Percentiles rank a stretch among this genome's conserved stretches.
phyloP scores from a whole-genome alignment of 305 asterid species.

The Plantago lanceolata region DNA sequence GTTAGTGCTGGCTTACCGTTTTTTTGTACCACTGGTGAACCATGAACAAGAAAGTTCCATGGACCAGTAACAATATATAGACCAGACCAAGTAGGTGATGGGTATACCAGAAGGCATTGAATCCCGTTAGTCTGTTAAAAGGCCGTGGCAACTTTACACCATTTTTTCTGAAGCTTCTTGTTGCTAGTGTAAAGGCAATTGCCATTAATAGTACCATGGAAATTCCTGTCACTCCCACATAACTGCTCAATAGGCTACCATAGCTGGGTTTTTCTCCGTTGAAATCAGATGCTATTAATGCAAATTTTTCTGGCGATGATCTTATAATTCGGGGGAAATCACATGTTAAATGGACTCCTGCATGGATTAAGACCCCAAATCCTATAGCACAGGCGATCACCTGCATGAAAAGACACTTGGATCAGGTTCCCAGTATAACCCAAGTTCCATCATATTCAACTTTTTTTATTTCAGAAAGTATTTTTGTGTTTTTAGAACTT shows the following conservation, averaged over 20 bases:
- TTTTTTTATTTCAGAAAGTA: too few relatives aligned
- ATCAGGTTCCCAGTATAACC: neutral
- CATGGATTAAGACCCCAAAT: conserved; percentile 55
- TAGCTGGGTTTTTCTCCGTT: conserved; percentile 52
- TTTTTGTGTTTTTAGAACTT: too few relatives aligned
- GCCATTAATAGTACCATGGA: conserved; percentile 61
- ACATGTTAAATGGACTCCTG: conserved; percentile 64
- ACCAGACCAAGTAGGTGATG: conserved; percentile 82
- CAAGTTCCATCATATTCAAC: too few relatives aligned
- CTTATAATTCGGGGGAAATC: conserved; percentile 66
- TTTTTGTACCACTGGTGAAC: conserved; percentile 74
- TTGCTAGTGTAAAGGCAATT: conserved; percentile 70
- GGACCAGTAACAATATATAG: conserved; percentile 60
- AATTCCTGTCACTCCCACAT: conserved; percentile 60
- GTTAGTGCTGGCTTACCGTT: conserved; percentile 43
- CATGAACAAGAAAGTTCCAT: conserved; percentile 64
- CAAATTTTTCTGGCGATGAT: conserved; percentile 60
- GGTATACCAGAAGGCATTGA: conserved; percentile 93
- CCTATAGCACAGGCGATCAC: conserved; percentile 66
- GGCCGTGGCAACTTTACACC: conserved; percentile 65
- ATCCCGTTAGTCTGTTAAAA: conserved; percentile 73
- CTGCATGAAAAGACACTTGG: conserved; percentile 33
- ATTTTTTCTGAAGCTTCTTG: conserved; percentile 56
- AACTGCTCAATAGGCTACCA: conserved; percentile 38
- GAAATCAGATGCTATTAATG: conserved; percentile 58